phyloP scores from a whole-genome alignment of 2,329 filamentous ascomycete species.

The Colletotrichum phormii region DNA sequence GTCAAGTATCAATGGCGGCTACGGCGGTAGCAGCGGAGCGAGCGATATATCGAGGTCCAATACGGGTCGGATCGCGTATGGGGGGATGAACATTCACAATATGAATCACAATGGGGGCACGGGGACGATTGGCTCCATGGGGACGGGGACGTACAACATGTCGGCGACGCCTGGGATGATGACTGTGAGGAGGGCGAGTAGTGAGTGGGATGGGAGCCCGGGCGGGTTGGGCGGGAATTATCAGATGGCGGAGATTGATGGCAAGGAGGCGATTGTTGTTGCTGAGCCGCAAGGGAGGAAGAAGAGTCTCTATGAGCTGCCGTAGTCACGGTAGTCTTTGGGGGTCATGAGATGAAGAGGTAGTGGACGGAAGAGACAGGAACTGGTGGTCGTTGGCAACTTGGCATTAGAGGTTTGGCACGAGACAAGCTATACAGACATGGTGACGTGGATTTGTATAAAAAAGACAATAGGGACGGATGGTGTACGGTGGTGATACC shows the following conservation, averaged over 20 bases:
- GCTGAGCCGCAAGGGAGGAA: conserved; percentile 11
- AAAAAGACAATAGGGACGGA: neutral
- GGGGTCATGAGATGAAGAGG: neutral
- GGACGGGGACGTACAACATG: conserved; percentile 21
- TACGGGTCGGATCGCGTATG: conserved; percentile 17
- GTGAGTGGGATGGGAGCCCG: conserved; percentile 27
- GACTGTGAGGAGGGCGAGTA: conserved; percentile 8
- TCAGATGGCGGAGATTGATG: conserved; percentile 33
- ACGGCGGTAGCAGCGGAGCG: neutral
- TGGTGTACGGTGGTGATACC: conserved; percentile 6
- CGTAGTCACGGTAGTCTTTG: neutral
- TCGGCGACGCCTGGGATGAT: neutral
- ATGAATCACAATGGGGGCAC: conserved; percentile 16
- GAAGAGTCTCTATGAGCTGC: conserved; percentile 33
- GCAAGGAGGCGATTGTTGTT: conserved; percentile 24
- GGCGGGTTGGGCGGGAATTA: conserved; percentile 14
- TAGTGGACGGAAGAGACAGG: neutral
- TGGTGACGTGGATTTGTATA: neutral
- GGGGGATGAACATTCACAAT: conserved; percentile 15
- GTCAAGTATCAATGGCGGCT: conserved; percentile 1
- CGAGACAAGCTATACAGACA: neutral
- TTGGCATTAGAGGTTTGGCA: neutral
- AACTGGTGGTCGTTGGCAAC: no score
- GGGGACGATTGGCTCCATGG: conserved; percentile 30
- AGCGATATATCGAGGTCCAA: conserved; percentile 9